A percentile compares a stretch with the other conserved stretches of the same genome.
These are phyloP conservation scores for Moesziomyces sp. DNA, from an alignment of 1,284 basidiomycete genomes.

Conservation along the genomic window DNA sequence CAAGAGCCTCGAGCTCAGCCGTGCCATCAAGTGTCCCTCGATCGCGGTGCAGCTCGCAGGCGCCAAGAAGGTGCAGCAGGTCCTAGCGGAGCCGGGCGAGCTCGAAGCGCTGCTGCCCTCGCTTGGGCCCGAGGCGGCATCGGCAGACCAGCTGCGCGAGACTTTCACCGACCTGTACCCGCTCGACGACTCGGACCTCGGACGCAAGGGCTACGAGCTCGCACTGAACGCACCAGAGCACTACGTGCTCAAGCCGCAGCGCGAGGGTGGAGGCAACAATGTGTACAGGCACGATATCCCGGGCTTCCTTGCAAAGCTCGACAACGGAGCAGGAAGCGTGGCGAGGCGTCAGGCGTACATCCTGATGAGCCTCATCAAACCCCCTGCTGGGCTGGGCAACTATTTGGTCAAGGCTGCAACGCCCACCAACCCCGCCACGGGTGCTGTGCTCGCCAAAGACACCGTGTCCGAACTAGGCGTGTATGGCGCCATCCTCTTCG, in stretches of 20 bases:
- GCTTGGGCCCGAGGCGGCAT: constrained; percentile 3
- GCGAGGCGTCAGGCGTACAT: constrained; percentile 78
- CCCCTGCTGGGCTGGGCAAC: constrained; percentile 77
- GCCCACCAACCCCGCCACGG: neutral
- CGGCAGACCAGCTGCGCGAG: constrained; percentile 16
- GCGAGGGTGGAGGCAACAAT: constrained; percentile 97
- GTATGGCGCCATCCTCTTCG: constrained; percentile 88
- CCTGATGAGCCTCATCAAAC: constrained; percentile 88
- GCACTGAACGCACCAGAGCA: constrained; percentile 73
- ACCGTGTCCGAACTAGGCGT: constrained; percentile 92
- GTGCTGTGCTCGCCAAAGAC: constrained; percentile 71
- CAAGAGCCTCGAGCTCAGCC: constrained; percentile 79
- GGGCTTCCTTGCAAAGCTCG: constrained; percentile 74
- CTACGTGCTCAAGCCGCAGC: constrained; percentile 92
- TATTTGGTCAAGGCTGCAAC: constrained; percentile 75
- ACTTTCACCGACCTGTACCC: constrained; percentile 61
- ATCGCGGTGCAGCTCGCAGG: constrained; percentile 92
- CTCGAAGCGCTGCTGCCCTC: constrained; percentile 76
- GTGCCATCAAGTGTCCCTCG: constrained; percentile 91
- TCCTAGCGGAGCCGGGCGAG: constrained; percentile 79
- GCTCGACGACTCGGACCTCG: constrained; percentile 69
- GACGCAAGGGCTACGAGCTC: constrained; percentile 71
- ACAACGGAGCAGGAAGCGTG: constrained; percentile 9
- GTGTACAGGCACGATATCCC: constrained; percentile 88
- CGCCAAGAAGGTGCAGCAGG: constrained; percentile 94